Base-by-base conservation (phyloP, 257 asterid species). In the Forsythia viridissima region DNA sequence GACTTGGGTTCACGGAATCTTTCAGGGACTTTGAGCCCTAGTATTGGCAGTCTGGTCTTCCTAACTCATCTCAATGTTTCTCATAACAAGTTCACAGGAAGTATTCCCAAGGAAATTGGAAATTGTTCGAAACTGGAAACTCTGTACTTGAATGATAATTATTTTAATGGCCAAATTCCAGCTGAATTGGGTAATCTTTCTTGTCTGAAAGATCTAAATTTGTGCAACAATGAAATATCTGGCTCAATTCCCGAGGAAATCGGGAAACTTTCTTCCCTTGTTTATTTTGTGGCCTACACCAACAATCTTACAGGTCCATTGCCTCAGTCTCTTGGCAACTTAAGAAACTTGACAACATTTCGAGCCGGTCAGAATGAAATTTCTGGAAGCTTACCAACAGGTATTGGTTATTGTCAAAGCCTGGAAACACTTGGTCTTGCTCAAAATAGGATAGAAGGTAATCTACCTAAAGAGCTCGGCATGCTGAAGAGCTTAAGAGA, bases 321-420 rank as follows among this genome's bases (percentile, higher is more conserved):
- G 85, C 98, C 97, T 37, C 75, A 15, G 3, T 88, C 97, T 16
- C 80, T 94, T 16, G 96, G 97, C 18, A 90, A 89, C 76, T 72
- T 94, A 76, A 87, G 55, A 69, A 89, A 76, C 74, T 81, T 94
- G 90, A 77, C 55, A 46, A 83, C 70, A 12, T 90, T 94, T 65
- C 92, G 98, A 48, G 94, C 92, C 5, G 98, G 98, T 77, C 94
- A 92, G 84, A 94, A 94, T 81, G 84, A 83, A 5, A 82, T 94
- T 68, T 90, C 97, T 0, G 98, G 97, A 68, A 91, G 85, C 81
- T 83, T 94, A 77, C 98, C 97, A 0, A 37, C 90, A 1, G 94
- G 88, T 71, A 85, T 94, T 72, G 94, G 92, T 72, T 77, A 72
- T 44, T 94, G 98, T 66, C 61, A 34, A 75, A 90, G 80, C 86